These are phyloP conservation scores for Leptosphaerulina australis DNA, from an alignment of 2,329 filamentous ascomycete species.

Conservation along the genomic window DNA sequence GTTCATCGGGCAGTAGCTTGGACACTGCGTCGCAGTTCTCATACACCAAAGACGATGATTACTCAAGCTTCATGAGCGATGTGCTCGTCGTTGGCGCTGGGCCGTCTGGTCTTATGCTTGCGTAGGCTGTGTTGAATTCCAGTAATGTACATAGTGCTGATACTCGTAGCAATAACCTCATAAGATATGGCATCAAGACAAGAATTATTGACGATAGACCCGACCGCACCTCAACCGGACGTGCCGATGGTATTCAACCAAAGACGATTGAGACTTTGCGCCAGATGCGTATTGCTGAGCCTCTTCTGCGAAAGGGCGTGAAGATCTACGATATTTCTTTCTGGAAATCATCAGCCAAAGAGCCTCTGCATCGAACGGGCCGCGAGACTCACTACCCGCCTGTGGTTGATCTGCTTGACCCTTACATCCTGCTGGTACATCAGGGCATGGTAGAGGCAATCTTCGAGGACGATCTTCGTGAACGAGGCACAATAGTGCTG, in stretches of 20 bases:
- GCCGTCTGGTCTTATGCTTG: constrained; percentile 52
- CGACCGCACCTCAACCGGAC: constrained; percentile 70
- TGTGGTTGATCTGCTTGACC: constrained; percentile 58
- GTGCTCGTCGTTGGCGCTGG: constrained; percentile 52
- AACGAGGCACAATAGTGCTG: constrained; percentile 67
- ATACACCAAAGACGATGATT: constrained; percentile 30
- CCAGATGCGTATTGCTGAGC: constrained; percentile 74
- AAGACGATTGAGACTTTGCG: constrained; percentile 79
- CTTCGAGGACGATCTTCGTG: constrained; percentile 71
- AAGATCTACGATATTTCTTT: constrained; percentile 77
- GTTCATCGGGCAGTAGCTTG: constrained; percentile 33
- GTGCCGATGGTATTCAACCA: constrained; percentile 75
- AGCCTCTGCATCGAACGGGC: constrained; percentile 63
- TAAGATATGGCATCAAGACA: constrained; percentile 69
- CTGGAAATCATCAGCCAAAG: constrained; percentile 55
- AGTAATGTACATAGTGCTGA: constrained; percentile 8
- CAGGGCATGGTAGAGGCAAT: constrained; percentile 77
- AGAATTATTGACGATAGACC: constrained; percentile 71
- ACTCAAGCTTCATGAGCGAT: constrained; percentile 46
- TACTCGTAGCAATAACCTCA: constrained; percentile 58
- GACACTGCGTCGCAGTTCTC: constrained; percentile 29
- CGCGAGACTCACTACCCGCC: constrained; percentile 71
- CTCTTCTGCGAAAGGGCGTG: constrained; percentile 69
- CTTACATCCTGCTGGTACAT: constrained; percentile 64
- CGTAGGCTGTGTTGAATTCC: constrained; percentile 32